phyloP scores from a whole-genome alignment of 192 early-diverging fungal genomes.

The Backusella liffmaniae region DNA sequence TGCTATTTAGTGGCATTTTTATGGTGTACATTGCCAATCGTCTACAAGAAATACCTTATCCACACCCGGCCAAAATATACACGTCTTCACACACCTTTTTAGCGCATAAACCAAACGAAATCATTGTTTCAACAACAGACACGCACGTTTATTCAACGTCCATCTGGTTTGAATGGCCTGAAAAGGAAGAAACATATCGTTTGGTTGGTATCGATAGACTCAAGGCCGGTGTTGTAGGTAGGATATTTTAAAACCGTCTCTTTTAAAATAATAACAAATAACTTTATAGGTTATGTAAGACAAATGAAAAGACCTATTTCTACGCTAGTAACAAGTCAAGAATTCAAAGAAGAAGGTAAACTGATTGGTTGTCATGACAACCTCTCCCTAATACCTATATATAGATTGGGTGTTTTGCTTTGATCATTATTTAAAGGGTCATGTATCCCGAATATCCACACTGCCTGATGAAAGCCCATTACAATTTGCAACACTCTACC shows the following conservation, averaged over 20 bases:
- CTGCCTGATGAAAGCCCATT: background rate
- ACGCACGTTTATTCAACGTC: slow-evolving; percentile 29
- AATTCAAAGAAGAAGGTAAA: background rate
- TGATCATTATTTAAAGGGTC: slow-evolving; percentile 26
- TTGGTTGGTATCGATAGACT: slow-evolving; percentile 17
- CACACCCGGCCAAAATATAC: slow-evolving; percentile 24
- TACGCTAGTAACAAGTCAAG: background rate
- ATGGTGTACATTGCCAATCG: slow-evolving; percentile 36
- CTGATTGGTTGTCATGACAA: no score
- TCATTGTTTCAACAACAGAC: slow-evolving; percentile 16
- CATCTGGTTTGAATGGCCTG: slow-evolving; percentile 22
- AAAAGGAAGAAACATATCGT: background rate
- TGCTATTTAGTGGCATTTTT: slow-evolving; percentile 25
- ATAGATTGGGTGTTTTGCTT: slow-evolving; percentile 24
- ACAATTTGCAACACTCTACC: slow-evolving; percentile 29
- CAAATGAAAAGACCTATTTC: slow-evolving; percentile 4
- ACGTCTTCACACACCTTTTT: background rate
- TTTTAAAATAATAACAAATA: background rate
- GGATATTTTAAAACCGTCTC: background rate
- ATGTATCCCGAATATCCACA: slow-evolving; percentile 20
- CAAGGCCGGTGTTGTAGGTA: slow-evolving; percentile 19
- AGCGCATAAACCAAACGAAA: slow-evolving; percentile 15
- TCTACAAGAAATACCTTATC: slow-evolving; percentile 32
- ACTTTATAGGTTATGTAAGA: background rate
- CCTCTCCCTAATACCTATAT: background rate